Conservation (phyloP, 495 filamentous ascomycete genomes). For the Tuber aestivum region DNA sequence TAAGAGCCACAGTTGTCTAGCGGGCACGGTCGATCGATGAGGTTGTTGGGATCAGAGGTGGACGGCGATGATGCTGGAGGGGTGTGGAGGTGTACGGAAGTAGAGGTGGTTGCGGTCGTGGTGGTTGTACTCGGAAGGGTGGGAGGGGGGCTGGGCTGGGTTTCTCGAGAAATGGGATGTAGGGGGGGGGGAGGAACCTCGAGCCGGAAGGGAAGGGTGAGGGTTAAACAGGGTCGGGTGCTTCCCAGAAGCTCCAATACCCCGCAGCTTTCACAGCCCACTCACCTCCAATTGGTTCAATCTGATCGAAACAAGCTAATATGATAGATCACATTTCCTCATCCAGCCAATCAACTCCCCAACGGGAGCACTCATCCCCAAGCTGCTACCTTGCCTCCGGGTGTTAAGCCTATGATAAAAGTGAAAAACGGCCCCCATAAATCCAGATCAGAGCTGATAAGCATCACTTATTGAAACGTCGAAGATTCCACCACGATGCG, state of each 20-base stretch:
- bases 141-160: slow-evolving; percentile 1
- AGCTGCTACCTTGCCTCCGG: not conserved
- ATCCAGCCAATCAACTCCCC: slow-evolving; percentile 5
- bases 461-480: not conserved
- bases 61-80: not conserved
- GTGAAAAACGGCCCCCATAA: not conserved
- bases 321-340: slow-evolving; percentile 3
- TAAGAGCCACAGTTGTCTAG: not conserved
- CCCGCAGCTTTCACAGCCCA: not conserved
- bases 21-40: not conserved
- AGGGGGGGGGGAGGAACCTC: not conserved
- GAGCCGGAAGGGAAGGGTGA: not conserved
- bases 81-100: slow-evolving; percentile 2
- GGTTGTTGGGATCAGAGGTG: not conserved
- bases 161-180: not conserved
- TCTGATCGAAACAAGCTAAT: slow-evolving; percentile 3
- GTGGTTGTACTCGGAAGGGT: not conserved
- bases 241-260: slow-evolving; percentile 4
- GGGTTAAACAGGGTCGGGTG: not conserved
- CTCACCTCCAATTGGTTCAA: not conserved
- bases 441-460: slow-evolving; percentile 1
- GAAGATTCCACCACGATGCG: slow-evolving; percentile 6
- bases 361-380: not conserved
- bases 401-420: slow-evolving; percentile 2
- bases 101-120: not conserved